A percentile compares a stretch with the other conserved stretches of the same genome.
phyloP scores from a whole-genome alignment of 1,139 yeast genomes.

The Yamadazyma kanchanaburiensis region DNA sequence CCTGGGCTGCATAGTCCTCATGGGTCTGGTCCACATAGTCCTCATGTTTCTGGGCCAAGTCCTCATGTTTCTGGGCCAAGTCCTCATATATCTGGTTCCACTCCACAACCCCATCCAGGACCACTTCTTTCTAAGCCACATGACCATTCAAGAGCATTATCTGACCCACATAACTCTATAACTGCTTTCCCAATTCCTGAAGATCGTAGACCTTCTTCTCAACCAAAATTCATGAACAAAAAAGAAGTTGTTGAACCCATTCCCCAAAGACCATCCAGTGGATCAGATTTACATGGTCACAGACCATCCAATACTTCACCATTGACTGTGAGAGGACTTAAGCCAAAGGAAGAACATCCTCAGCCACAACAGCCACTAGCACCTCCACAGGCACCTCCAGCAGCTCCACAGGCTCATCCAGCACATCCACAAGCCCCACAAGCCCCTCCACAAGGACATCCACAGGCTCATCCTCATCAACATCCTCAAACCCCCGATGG shows the following conservation, averaged over 20 bases:
- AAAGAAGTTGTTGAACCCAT: conserved; percentile 8
- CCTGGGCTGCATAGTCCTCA: conserved; percentile 4
- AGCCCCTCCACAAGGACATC: no score
- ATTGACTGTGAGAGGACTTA: conserved; percentile 6
- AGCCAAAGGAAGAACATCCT: no score
- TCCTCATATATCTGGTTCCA: conserved; percentile 6
- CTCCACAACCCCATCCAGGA: conserved; percentile 6
- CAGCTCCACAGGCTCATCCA: no score
- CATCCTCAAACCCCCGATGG: neutral
- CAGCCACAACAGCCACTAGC: no score
- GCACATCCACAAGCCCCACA: no score
- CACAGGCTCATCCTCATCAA: neutral
- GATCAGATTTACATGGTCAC: conserved; percentile 3
- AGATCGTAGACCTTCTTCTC: conserved; percentile 1
- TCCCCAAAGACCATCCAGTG: conserved; percentile 6
- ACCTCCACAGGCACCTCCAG: no score
- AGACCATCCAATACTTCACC: conserved; percentile 10
- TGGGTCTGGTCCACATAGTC: conserved; percentile 1
- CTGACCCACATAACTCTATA: conserved; percentile 1
- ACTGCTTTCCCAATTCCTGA: neutral
- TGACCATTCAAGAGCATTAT: conserved; percentile 1
- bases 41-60: no score
- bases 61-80: neutral
- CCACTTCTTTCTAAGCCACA: conserved; percentile 4
- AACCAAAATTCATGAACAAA: neutral